A percentile compares a stretch with the other conserved stretches of the same genome.
Conservation (phyloP, 352 stramenopile genomes). For the Peronosclerospora sorghi region DNA sequence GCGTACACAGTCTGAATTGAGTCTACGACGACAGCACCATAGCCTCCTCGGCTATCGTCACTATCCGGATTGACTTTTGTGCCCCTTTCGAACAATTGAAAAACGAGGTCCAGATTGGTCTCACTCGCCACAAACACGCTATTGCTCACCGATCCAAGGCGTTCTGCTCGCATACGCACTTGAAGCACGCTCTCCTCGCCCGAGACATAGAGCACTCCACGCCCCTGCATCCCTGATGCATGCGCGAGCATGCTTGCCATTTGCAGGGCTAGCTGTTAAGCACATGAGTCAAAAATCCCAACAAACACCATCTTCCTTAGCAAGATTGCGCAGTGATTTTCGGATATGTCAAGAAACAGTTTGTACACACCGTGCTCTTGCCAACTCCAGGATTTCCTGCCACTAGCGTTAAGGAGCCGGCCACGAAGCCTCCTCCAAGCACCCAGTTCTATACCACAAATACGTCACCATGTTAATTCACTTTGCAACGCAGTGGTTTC, state of each 20-base stretch:
- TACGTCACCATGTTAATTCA: constrained; percentile 35
- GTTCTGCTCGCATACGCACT: constrained; percentile 87
- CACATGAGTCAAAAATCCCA: not conserved
- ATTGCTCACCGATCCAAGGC: constrained; percentile 61
- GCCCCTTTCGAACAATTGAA: constrained; percentile 41
- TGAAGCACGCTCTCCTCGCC: constrained; percentile 95
- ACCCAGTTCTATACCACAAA: constrained; percentile 79
- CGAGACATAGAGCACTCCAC: constrained; percentile 90
- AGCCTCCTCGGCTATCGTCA: constrained; percentile 13
- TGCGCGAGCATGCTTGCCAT: constrained; percentile 82
- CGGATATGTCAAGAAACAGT: not conserved
- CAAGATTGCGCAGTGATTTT: not conserved
- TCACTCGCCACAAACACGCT: constrained; percentile 73
- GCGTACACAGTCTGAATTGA: constrained; percentile 95
- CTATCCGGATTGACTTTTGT: not conserved
- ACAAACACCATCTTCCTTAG: no score
- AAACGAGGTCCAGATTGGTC: constrained; percentile 71
- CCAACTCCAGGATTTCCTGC: constrained; percentile 91
- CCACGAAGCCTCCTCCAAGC: constrained; percentile 92
- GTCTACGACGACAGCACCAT: constrained; percentile 87
- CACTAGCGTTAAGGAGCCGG: constrained; percentile 90
- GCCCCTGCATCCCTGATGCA: constrained; percentile 4
- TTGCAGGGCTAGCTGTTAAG: constrained; percentile 82
- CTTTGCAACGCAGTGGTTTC: constrained; percentile 15
- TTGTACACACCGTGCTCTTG: constrained; percentile 80